These are phyloP conservation scores for Cucumis variabilis DNA, from an alignment of 331 rosid species.

Conservation along the genomic window DNA sequence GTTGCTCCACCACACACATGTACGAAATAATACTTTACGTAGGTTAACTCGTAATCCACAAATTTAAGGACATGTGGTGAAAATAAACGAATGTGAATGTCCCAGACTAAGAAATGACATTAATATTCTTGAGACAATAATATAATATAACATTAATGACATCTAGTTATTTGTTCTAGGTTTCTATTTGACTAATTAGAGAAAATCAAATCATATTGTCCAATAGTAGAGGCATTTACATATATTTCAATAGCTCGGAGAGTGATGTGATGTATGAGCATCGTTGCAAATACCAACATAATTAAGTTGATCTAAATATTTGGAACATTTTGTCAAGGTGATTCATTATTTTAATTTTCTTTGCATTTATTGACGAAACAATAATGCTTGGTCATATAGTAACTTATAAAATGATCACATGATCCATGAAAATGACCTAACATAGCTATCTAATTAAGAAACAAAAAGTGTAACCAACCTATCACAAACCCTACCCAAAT, in stretches of 20 bases:
- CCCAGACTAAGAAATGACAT: no score
- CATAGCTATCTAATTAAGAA: not conserved
- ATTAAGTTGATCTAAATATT: no score
- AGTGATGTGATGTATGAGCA: not conserved
- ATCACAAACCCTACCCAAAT: not conserved
- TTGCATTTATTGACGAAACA: not conserved
- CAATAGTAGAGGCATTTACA: not conserved
- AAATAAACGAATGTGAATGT: not conserved
- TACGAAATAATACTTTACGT: no score
- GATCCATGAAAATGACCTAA: not conserved
- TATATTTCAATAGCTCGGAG: not conserved
- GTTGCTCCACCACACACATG: rapidly evolving
- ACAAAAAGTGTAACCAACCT: not conserved
- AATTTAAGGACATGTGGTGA: no score
- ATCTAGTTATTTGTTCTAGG: not conserved
- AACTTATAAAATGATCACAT: no score
- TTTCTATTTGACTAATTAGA: not conserved
- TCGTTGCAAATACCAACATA: no score
- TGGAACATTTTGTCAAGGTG: not conserved
- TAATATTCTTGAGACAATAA: not conserved
- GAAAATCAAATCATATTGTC: not conserved
- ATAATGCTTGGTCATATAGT: not conserved
- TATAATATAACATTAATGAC: not conserved
- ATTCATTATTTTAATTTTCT: no score
- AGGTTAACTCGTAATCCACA: not conserved